These are phyloP conservation scores for Zygoascus biomembranicola DNA, from an alignment of 805 yeast species.

Conservation along the genomic window DNA sequence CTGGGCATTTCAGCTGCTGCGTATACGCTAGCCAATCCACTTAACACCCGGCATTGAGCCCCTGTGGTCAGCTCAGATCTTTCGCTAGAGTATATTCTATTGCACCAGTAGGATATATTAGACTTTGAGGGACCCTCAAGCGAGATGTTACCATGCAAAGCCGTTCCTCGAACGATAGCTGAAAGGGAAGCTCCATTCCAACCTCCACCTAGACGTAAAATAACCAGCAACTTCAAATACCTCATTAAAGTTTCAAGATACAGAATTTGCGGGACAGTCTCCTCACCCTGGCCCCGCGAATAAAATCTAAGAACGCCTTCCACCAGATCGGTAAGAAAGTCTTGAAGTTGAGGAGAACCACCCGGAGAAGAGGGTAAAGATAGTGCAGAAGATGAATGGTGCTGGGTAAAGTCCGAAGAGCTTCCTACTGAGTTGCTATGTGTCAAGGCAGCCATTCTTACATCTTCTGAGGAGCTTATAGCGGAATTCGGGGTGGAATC, in stretches of 20 bases:
- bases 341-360: slow-evolving; percentile 14
- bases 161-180: slow-evolving; percentile 37
- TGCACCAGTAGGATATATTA: slow-evolving; percentile 44
- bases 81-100: slow-evolving; percentile 38
- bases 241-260: slow-evolving; percentile 66
- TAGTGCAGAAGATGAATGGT: neutral
- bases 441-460: slow-evolving; percentile 5
- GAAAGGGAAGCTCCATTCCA: slow-evolving; percentile 36
- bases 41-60: slow-evolving; percentile 55
- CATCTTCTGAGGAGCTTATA: neutral
- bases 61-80: slow-evolving; percentile 38
- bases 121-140: slow-evolving; percentile 21
- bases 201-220: slow-evolving; percentile 42
- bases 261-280: slow-evolving; percentile 74
- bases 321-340: slow-evolving; percentile 20
- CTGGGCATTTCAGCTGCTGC: slow-evolving; percentile 51
- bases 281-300: slow-evolving; percentile 54
- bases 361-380: neutral
- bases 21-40: slow-evolving; percentile 58
- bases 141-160: slow-evolving; percentile 21
- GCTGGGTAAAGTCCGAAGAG: neutral
- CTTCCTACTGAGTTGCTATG: slow-evolving; percentile 1
- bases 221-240: slow-evolving; percentile 50
- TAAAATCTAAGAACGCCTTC: slow-evolving; percentile 32
- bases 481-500: slow-evolving; percentile 1